A percentile compares a stretch with the other conserved stretches of the same genome.
Conservation (phyloP, 805 yeast species). For the Metschnikowia orientalis region DNA sequence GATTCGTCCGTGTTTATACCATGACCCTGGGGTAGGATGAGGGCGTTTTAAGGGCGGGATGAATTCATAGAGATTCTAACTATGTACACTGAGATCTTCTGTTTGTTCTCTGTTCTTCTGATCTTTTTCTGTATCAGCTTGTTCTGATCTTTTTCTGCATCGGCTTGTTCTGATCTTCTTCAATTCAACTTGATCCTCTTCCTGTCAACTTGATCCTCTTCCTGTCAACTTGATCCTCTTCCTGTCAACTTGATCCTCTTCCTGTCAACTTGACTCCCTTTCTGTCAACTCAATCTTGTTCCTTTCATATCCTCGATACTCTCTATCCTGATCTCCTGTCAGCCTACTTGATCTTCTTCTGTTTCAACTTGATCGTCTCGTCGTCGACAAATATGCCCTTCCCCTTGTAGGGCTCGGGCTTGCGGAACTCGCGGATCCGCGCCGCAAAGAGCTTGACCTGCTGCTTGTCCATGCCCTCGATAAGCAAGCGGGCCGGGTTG, state of each 20-base stretch:
- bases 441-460: constrained; percentile 87
- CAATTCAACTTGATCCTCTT: too few species aligned
- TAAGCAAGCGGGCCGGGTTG: constrained; percentile 74
- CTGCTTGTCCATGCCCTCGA: constrained; percentile 87
- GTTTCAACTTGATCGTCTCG: constrained; percentile 87
- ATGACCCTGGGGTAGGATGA: not conserved
- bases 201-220: too few species aligned
- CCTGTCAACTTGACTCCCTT: too few species aligned
- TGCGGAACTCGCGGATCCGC: constrained; percentile 74
- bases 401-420: constrained; percentile 98
- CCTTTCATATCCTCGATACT: too few species aligned
- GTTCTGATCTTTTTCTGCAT: not conserved
- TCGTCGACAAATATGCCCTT: constrained; percentile 91
- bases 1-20: too few species aligned
- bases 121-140: not conserved
- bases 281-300: not conserved
- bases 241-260: too few species aligned
- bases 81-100: too few species aligned
- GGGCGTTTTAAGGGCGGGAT: too few species aligned
- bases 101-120: not conserved
- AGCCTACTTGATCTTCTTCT: constrained; percentile 80
- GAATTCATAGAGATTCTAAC: too few species aligned
- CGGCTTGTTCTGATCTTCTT: not conserved
- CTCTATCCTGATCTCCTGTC: constrained; percentile 4
- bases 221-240: too few species aligned